phyloP scores from a whole-genome alignment of 176 grass and related monocot species.

The Melocanna baccifera region DNA sequence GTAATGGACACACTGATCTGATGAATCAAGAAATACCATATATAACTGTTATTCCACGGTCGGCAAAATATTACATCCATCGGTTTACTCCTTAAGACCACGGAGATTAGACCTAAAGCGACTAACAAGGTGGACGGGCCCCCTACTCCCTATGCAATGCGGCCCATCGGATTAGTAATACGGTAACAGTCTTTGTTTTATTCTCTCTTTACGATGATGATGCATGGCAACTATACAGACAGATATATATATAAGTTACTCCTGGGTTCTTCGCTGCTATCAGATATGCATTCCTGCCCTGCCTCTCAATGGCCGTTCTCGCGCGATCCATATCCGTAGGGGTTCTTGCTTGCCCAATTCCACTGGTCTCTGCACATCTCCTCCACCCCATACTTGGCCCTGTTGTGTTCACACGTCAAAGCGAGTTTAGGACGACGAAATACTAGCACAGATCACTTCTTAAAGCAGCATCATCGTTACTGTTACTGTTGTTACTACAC shows the following conservation, averaged over 20 bases:
- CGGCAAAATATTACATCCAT: conserved; percentile 4
- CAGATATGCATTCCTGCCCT: neutral
- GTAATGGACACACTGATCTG: neutral
- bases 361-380: conserved; percentile 98
- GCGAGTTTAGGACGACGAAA: neutral
- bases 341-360: conserved; percentile 96
- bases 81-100: neutral
- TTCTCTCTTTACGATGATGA: neutral
- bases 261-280: neutral
- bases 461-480: too few species aligned
- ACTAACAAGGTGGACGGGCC: neutral
- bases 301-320: conserved; percentile 27
- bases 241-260: neutral
- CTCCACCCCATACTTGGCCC: conserved; percentile 73
- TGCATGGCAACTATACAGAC: neutral
- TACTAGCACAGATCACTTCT: too few species aligned
- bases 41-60: neutral
- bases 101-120: neutral
- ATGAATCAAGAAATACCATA: neutral
- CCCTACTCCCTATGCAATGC: neutral
- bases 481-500: too few species aligned
- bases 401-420: conserved; percentile 3
- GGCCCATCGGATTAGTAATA: conserved; percentile 1
- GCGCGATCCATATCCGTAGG: conserved; percentile 61
- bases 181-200: neutral